phyloP scores from a whole-genome alignment of 1,284 basidiomycete genomes.

The Sporisorium scitamineum region DNA sequence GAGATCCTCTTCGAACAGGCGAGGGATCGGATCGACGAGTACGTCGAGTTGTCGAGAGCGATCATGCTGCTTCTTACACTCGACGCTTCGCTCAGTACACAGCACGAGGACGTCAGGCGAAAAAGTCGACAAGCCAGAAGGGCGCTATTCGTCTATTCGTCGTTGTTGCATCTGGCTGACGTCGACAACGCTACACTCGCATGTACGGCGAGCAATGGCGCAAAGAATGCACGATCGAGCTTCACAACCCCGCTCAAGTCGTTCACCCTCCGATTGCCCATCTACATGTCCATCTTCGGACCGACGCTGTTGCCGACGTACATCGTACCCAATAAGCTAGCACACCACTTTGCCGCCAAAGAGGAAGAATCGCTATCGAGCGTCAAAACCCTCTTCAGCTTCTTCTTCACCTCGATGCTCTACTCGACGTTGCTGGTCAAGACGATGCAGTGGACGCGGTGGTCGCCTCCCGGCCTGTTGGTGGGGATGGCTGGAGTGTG shows the following conservation, averaged over 20 bases:
- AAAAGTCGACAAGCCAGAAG: slow-evolving; percentile 14
- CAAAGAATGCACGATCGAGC: neutral
- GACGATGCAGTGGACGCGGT: slow-evolving; percentile 25
- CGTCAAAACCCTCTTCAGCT: slow-evolving; percentile 43
- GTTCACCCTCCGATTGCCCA: slow-evolving; percentile 28
- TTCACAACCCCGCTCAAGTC: slow-evolving; percentile 8
- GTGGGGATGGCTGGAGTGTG: slow-evolving; percentile 33
- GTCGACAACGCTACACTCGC: slow-evolving; percentile 25
- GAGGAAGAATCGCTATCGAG: slow-evolving; percentile 44
- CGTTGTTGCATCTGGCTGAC: slow-evolving; percentile 22
- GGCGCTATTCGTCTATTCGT: slow-evolving; percentile 31
- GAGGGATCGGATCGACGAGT: slow-evolving; percentile 19
- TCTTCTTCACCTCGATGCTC: slow-evolving; percentile 26
- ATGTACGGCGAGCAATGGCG: neutral
- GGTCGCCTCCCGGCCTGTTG: slow-evolving; percentile 34
- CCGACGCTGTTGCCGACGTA: slow-evolving; percentile 43
- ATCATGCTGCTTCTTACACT: slow-evolving; percentile 29
- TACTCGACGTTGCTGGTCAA: slow-evolving; percentile 26
- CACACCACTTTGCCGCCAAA: slow-evolving; percentile 35
- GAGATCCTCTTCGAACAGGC: slow-evolving; percentile 80
- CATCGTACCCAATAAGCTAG: slow-evolving; percentile 25
- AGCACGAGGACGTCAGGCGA: neutral
- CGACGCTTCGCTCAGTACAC: neutral
- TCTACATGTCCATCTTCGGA: slow-evolving; percentile 26
- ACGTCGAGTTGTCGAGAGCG: slow-evolving; percentile 27